Conservation (phyloP, 495 filamentous ascomycete species). For the Penicillium lagena region DNA sequence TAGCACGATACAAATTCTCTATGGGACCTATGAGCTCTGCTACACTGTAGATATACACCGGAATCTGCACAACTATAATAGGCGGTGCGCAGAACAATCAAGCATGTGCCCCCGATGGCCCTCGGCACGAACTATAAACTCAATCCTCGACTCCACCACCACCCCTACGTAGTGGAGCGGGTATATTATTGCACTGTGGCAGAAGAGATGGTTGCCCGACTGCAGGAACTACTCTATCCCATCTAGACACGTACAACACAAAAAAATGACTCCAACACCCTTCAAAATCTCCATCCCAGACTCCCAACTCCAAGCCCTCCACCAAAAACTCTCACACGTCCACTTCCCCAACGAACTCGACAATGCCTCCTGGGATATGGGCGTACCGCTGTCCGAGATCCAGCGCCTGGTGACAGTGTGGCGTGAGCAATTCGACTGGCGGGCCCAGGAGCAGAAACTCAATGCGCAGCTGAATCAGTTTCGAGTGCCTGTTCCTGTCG, state of each 20-base stretch:
- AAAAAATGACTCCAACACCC: slow-evolving; percentile 9
- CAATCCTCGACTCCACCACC: no score
- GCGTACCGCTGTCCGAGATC: slow-evolving; percentile 40
- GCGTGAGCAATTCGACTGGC: slow-evolving; percentile 44
- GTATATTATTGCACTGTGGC: no score
- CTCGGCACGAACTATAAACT: no score
- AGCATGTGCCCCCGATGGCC: no score
- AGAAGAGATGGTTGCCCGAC: no score
- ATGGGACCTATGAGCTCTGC: no score
- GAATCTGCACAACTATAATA: no score
- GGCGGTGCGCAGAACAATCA: no score
- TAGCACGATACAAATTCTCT: no score
- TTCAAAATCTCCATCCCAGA: slow-evolving; percentile 40
- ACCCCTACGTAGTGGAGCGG: no score
- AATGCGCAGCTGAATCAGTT: slow-evolving; percentile 37
- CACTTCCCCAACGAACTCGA: slow-evolving; percentile 43
- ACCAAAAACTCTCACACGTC: slow-evolving; percentile 33
- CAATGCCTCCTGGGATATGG: slow-evolving; percentile 39
- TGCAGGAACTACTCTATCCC: no score
- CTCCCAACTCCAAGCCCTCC: slow-evolving; percentile 27
- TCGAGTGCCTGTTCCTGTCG: slow-evolving; percentile 22
- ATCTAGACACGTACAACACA: neutral
- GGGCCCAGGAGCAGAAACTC: slow-evolving; percentile 29
- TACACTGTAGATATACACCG: no score
- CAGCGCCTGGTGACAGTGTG: slow-evolving; percentile 39